phyloP scores from a whole-genome alignment of 2,329 filamentous ascomycete species.

The Fusarium sp. region DNA sequence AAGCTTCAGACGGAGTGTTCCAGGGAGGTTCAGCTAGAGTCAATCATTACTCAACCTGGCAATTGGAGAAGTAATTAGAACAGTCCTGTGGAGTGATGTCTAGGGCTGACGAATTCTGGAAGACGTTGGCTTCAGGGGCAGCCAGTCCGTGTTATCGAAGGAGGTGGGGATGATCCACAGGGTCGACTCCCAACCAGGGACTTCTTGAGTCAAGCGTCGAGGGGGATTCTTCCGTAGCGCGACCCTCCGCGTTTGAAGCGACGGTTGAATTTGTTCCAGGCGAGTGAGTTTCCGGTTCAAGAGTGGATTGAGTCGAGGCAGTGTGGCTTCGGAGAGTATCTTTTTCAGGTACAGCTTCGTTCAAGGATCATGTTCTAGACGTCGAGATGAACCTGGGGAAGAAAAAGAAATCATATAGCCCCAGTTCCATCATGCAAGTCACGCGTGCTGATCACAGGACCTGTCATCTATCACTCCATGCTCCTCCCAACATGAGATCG shows the following conservation, averaged over 20 bases:
- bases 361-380: not conserved
- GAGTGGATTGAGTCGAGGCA: not conserved
- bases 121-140: not conserved
- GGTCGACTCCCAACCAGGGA: not conserved
- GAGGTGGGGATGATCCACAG: not conserved
- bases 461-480: not conserved
- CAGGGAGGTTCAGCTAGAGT: not conserved
- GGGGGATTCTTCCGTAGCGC: not conserved
- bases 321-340: not conserved
- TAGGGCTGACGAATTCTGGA: slow-evolving; percentile 1
- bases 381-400: not conserved
- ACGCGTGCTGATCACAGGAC: not conserved
- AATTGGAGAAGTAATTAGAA: not conserved
- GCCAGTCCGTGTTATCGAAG: not conserved
- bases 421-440: not conserved
- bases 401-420: not conserved
- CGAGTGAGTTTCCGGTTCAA: not conserved
- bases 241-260: not conserved
- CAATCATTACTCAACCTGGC: not conserved
- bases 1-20: not conserved
- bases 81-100: not conserved
- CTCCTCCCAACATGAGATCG: not conserved
- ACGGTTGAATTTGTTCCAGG: not conserved
- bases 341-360: not conserved
- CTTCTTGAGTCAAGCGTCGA: not conserved